A percentile compares a stretch with the other conserved stretches of the same genome.
These are phyloP conservation scores for Ascochyta fabae DNA, from an alignment of 2,329 filamentous ascomycete genomes.

Conservation along the genomic window DNA sequence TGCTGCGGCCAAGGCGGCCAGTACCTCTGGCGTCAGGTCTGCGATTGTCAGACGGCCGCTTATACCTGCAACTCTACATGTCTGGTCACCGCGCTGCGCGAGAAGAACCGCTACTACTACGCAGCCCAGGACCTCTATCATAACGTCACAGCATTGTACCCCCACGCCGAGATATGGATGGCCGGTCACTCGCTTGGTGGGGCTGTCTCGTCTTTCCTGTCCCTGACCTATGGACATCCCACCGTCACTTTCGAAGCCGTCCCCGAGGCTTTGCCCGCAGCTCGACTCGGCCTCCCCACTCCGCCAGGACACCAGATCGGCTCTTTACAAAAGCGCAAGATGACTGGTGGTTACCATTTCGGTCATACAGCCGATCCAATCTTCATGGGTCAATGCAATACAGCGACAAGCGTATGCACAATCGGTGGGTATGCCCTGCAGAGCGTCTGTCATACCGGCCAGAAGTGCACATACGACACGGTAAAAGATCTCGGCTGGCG, in stretches of 20 bases:
- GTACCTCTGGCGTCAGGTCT: conserved; percentile 88
- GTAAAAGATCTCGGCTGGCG: conserved; percentile 92
- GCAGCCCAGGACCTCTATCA: conserved; percentile 88
- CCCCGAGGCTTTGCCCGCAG: conserved; percentile 85
- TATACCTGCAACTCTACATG: conserved; percentile 95
- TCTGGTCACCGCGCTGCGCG: conserved; percentile 73
- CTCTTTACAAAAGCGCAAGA: conserved; percentile 65
- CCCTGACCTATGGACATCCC: conserved; percentile 87
- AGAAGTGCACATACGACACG: conserved; percentile 89
- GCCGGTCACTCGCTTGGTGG: conserved; percentile 93
- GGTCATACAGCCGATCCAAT: conserved; percentile 96
- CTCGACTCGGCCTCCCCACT: conserved; percentile 81
- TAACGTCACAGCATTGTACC: conserved; percentile 90
- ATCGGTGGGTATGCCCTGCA: conserved; percentile 94
- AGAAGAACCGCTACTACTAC: conserved; percentile 90
- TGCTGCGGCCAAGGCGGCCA: conserved; percentile 95
- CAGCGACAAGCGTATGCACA: conserved; percentile 85
- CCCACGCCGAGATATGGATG: conserved; percentile 83
- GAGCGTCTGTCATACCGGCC: conserved; percentile 87
- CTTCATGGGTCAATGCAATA: conserved; percentile 92
- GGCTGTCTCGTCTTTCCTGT: conserved; percentile 84
- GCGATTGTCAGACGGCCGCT: conserved; percentile 85
- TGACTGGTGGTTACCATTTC: conserved; percentile 86
- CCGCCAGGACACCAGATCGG: conserved; percentile 79
- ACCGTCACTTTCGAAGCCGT: conserved; percentile 94